These are phyloP conservation scores for Salicornia ramosissima DNA, from an alignment of 148 eudicot species.

Conservation along the genomic window DNA sequence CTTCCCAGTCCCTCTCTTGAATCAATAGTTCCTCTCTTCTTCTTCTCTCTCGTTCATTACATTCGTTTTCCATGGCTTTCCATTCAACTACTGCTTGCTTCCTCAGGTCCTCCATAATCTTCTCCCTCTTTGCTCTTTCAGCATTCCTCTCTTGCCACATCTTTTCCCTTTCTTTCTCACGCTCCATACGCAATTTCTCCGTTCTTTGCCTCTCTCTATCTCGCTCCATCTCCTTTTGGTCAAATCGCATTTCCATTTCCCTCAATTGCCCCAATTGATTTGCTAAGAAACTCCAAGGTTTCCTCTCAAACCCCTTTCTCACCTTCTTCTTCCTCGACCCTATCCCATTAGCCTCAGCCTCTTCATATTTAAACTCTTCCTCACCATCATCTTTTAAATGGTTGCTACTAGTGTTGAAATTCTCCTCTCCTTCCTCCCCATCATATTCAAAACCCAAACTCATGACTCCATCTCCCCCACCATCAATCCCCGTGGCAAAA, in stretches of 20 bases:
- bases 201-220: constrained; percentile 60
- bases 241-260: constrained; percentile 67
- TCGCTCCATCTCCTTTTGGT: constrained; percentile 62
- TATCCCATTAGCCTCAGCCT: constrained; percentile 55
- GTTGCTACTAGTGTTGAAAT: constrained; percentile 35
- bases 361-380: constrained; percentile 67
- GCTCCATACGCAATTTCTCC: constrained; percentile 42
- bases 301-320: constrained; percentile 58
- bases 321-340: constrained; percentile 62
- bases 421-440: constrained; percentile 61
- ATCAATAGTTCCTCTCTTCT: constrained; percentile 53
- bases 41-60: constrained; percentile 52
- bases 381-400: constrained; percentile 60
- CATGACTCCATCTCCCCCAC: constrained; percentile 68
- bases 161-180: constrained; percentile 49
- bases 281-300: constrained; percentile 55
- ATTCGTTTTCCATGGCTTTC: constrained; percentile 62
- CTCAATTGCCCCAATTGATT: constrained; percentile 55
- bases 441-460: constrained; percentile 74
- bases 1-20: constrained; percentile 68
- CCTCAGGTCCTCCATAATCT: constrained; percentile 47
- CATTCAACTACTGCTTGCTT: constrained; percentile 48
- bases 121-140: constrained; percentile 49
- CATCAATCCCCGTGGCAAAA: constrained; percentile 57
- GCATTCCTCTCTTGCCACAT: constrained; percentile 49